phyloP scores from a whole-genome alignment of 768 basidiomycete species.

The Mycena galericulata region DNA sequence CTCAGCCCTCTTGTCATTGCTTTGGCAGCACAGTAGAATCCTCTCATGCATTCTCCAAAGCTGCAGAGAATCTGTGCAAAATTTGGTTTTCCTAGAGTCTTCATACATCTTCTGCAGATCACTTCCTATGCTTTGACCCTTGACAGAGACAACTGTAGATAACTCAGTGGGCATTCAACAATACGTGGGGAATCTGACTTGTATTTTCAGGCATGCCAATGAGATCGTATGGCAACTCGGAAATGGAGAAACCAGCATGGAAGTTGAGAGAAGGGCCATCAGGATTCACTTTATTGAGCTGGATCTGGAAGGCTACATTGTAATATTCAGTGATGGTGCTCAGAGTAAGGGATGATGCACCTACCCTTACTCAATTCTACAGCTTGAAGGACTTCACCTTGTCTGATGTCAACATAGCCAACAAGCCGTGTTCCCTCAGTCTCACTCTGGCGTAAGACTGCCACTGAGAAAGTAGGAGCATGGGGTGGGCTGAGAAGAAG shows the following conservation, averaged over 20 bases:
- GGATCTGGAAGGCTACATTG: neutral
- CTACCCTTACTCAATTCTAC: neutral
- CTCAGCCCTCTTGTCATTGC: neutral
- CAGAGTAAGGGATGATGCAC: neutral
- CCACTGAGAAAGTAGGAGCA: too few species aligned
- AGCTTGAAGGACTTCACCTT: neutral
- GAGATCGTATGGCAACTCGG: neutral
- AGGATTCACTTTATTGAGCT: too few species aligned
- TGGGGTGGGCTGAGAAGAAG: too few species aligned
- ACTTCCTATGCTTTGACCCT: neutral
- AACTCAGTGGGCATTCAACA: neutral
- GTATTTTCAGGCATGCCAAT: neutral
- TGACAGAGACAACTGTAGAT: neutral
- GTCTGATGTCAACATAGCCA: neutral
- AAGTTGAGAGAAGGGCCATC: conserved; percentile 1
- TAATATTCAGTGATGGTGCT: neutral
- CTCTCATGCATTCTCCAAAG: too few species aligned
- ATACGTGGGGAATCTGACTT: neutral
- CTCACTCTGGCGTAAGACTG: too few species aligned
- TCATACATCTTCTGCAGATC: neutral
- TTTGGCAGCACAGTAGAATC: neutral
- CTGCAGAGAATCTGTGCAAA: neutral
- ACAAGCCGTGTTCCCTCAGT: neutral
- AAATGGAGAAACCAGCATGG: neutral
- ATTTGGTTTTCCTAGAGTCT: neutral